Conservation (phyloP, 148 eudicot species). For the Rhododendron ovatum region DNA sequence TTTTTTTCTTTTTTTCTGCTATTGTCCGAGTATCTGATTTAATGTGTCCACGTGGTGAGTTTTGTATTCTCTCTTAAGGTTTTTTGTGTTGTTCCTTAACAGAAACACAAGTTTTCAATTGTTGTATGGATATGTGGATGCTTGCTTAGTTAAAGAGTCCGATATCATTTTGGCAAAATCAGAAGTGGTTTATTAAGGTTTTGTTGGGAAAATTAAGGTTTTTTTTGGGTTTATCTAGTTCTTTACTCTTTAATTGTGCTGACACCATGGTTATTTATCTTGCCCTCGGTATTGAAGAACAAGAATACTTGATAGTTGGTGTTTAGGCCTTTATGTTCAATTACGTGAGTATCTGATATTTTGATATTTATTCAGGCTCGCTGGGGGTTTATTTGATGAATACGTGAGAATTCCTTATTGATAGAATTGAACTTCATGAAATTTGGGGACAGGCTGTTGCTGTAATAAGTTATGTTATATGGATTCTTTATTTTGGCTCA, state of each 20-base stretch:
- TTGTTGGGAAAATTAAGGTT: neutral
- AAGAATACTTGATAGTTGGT: too few relatives aligned
- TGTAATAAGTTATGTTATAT: neutral
- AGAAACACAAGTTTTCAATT: too few relatives aligned
- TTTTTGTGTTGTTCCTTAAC: too few relatives aligned
- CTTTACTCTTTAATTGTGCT: too few relatives aligned
- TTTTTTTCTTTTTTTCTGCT: neutral
- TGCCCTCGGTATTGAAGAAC: too few relatives aligned
- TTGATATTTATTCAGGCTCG: neutral
- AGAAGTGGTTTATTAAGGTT: neutral
- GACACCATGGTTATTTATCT: too few relatives aligned
- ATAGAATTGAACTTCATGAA: neutral
- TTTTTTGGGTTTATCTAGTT: neutral
- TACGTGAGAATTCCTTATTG: neutral
- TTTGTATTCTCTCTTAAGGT: too few relatives aligned
- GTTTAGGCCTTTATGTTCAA: too few relatives aligned
- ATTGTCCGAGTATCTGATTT: neutral
- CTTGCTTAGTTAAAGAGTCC: neutral
- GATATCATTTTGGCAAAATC: neutral
- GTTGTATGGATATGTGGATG: neutral
- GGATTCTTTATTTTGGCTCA: too few relatives aligned
- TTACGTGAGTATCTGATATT: too few relatives aligned
- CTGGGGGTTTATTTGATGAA: neutral
- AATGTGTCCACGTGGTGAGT: too few relatives aligned
- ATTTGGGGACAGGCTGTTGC: neutral